Percentiles rank a stretch among this genome's conserved stretches.
Conservation (phyloP, 2,329 filamentous ascomycete genomes). For the Phaeoacremonium minimum region DNA sequence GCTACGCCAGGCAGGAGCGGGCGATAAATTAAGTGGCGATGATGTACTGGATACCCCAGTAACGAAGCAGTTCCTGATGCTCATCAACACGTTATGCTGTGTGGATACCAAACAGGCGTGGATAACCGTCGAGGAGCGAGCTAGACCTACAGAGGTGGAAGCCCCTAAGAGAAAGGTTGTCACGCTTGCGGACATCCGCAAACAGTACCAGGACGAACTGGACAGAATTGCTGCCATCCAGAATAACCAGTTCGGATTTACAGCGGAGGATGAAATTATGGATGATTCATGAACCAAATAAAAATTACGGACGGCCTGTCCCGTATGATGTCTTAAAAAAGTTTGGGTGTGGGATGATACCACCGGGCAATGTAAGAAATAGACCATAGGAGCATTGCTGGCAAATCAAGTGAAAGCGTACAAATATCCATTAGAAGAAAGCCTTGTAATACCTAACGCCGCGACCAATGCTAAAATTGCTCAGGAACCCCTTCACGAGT, state of each 20-base stretch:
- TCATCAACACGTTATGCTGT: slow-evolving; percentile 90
- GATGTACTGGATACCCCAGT: slow-evolving; percentile 60
- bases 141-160: slow-evolving; percentile 17
- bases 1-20: slow-evolving; percentile 54
- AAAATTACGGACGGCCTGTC: background rate
- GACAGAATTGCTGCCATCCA: slow-evolving; percentile 85
- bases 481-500: too few species aligned
- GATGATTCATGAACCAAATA: slow-evolving; percentile 42
- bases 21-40: slow-evolving; percentile 48
- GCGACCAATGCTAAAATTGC: slow-evolving; percentile 34
- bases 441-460: too few species aligned
- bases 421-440: too few species aligned
- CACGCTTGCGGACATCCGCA: slow-evolving; percentile 79
- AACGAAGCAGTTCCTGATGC: slow-evolving; percentile 75
- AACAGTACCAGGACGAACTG: slow-evolving; percentile 84
- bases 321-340: slow-evolving; percentile 9
- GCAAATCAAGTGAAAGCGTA: too few species aligned
- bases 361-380: slow-evolving; percentile 1
- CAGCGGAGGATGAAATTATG: slow-evolving; percentile 48
- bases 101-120: slow-evolving; percentile 80
- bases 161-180: slow-evolving; percentile 67
- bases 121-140: slow-evolving; percentile 55
- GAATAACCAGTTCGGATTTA: slow-evolving; percentile 82
- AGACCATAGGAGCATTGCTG: background rate
- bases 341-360: slow-evolving; percentile 5